Base-by-base conservation (phyloP, 2,329 filamentous ascomycete genomes). In the Curvularia verruculosa region DNA sequence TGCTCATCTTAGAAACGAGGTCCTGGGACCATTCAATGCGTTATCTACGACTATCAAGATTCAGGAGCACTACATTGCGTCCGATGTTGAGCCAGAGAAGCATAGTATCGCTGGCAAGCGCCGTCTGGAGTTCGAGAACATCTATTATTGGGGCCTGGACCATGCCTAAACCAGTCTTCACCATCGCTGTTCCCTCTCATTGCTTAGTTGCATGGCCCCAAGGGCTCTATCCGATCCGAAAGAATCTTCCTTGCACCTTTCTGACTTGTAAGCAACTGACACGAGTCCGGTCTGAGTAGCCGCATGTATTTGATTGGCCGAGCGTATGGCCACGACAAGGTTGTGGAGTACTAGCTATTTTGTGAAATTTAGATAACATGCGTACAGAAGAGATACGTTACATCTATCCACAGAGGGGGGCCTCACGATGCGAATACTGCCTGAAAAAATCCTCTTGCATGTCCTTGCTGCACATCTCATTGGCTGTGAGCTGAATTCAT, bases 111-210 rank as follows among this genome's bases (percentile, higher is more conserved):
- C 66, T 12, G 73, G 72, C 24, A 67, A 61, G 54, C 67, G 58
- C 40, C 70, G 74, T 23, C 34, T 69, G 4, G 68, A 73, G 54
- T 75, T 75, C 44, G 59, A 74, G 52, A 52, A 55, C 28, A 71
- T 76, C n/a, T 28, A 64, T n/a, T 54, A 59, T 9, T 51, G 39
- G 24, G 65, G 65, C 10, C 53, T 69, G 18, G 60, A 64, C 40
- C 53, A 56, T 1, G 61, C 66, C 10, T 66, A 37, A 28, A 21
- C 29, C 26, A 43, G 21, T 36, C 9, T 19, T 29, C 18, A n/a
- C 46, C 34, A 12, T 15, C 26, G n/a, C 39, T 18, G 15, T 19
- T 1, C n/a, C 9, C 29, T 45, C 23, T n/a, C 15, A 9, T 23
- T 6, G 31, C 9, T 44, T 26, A 21, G 28, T 7, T 26, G 19